phyloP scores from a whole-genome alignment of 1,284 basidiomycete species.

The Stygiomarasmius scandens region DNA sequence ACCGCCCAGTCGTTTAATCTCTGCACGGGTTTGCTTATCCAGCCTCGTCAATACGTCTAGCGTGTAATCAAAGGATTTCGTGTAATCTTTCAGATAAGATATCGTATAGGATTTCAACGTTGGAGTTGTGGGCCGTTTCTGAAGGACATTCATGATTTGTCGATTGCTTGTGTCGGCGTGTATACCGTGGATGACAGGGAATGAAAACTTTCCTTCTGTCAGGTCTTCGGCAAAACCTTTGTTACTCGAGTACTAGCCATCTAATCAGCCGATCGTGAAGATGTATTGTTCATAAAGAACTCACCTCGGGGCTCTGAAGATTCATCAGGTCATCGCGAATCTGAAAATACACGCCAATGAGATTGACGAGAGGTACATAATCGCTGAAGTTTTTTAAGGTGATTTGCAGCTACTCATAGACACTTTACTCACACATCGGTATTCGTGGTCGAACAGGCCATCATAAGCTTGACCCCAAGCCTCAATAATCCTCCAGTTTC shows the following conservation, averaged over 20 bases:
- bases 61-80: conserved; percentile 75
- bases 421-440: conserved; percentile 54
- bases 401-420: too few species aligned
- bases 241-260: conserved; percentile 87
- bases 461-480: conserved; percentile 94
- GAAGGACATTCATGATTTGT: conserved; percentile 81
- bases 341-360: conserved; percentile 4
- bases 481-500: conserved; percentile 96
- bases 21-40: conserved; percentile 44
- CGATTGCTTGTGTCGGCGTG: conserved; percentile 73
- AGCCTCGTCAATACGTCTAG: conserved; percentile 54
- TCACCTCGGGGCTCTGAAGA: conserved; percentile 1
- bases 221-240: conserved; percentile 96
- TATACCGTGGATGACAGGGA: conserved; percentile 90
- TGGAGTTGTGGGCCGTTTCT: conserved; percentile 81
- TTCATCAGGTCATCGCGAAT: conserved; percentile 8
- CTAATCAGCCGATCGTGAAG: too few species aligned
- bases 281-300: background rate
- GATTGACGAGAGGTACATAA: conserved; percentile 48
- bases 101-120: conserved; percentile 82
- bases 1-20: conserved; percentile 54
- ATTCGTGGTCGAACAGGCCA: conserved; percentile 76
- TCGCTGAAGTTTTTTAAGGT: background rate
- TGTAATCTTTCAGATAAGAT: conserved; percentile 69
- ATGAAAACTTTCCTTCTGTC: conserved; percentile 96